These are phyloP conservation scores for Avena sativa DNA, from an alignment of 176 grass and related monocot genomes.

Conservation along the genomic window DNA sequence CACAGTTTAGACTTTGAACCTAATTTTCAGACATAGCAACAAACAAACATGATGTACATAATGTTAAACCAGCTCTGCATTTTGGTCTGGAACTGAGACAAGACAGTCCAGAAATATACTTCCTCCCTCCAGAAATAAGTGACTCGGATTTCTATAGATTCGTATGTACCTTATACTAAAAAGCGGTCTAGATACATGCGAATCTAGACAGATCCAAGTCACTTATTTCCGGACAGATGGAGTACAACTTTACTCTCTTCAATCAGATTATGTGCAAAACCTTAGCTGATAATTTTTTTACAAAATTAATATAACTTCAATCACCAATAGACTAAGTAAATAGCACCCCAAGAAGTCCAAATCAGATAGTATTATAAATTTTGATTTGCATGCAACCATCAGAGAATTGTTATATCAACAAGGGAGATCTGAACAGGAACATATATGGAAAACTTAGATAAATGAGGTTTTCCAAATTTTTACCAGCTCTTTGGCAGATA, in stretches of 20 bases:
- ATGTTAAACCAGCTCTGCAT: neutral
- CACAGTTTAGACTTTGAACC: neutral
- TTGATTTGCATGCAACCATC: neutral
- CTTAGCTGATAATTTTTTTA: neutral
- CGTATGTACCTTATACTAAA: no score
- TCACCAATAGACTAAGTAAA: neutral
- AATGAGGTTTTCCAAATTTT: constrained; percentile 9
- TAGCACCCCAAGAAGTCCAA: neutral
- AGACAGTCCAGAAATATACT: neutral
- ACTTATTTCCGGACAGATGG: no score
- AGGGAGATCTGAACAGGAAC: neutral
- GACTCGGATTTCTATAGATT: no score
- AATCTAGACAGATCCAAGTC: no score
- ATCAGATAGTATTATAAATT: neutral
- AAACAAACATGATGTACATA: constrained; percentile 2
- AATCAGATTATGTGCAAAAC: neutral
- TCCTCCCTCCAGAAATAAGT: no score
- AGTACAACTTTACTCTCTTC: neutral
- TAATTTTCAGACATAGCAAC: neutral
- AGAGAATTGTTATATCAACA: neutral
- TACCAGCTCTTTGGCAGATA: constrained; percentile 88
- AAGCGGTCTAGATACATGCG: no score
- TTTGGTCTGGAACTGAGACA: neutral
- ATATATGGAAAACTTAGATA: neutral
- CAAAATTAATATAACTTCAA: neutral